Evolutionary conservation across 495 filamentous ascomycete species (phyloP).

Genomic region (Neurospora sp.): DNA sequence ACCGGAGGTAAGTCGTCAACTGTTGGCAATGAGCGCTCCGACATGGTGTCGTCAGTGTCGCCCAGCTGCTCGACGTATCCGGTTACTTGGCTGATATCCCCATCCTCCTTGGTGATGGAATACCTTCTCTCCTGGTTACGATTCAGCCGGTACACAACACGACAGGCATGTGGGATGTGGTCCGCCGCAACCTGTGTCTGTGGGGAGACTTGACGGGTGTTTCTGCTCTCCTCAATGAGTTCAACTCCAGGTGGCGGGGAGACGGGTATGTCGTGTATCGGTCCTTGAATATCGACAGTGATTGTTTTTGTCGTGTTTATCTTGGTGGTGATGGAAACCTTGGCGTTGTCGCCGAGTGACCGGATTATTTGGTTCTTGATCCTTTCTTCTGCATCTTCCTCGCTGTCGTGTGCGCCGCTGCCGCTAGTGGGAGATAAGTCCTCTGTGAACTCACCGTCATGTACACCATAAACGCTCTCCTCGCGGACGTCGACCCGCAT

Average conservation of each 20-base stretch:
- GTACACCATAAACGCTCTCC: conserved; percentile 24
- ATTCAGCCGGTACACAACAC: conserved; percentile 20
- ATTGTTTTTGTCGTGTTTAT: conserved; percentile 57
- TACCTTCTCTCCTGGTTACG: conserved; percentile 28
- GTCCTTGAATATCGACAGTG: conserved; percentile 61
- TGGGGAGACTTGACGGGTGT: not conserved
- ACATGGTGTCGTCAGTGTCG: conserved; percentile 2
- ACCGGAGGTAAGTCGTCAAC: conserved; percentile 1
- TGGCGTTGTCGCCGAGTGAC: conserved; percentile 36
- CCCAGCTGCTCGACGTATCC: conserved; percentile 18
- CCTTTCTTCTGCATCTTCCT: conserved; percentile 30
- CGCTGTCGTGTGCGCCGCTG: conserved; percentile 20
- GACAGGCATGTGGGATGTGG: not conserved
- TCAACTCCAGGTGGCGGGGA: conserved; percentile 56
- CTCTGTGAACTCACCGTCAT: conserved; percentile 34
- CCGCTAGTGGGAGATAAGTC: conserved; percentile 7
- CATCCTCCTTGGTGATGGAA: conserved; percentile 24
- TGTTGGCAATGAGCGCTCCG: not conserved
- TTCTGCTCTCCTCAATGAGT: conserved; percentile 44
- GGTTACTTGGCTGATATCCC: conserved; percentile 19
- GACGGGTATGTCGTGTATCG: conserved; percentile 48
- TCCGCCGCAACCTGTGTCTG: not conserved
- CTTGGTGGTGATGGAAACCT: conserved; percentile 56
- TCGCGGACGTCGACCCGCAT: conserved; percentile 48
- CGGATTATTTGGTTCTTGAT: conserved; percentile 37